Base-by-base conservation (phyloP, 805 yeast species). In the Nakazawaea molendinolei region DNA sequence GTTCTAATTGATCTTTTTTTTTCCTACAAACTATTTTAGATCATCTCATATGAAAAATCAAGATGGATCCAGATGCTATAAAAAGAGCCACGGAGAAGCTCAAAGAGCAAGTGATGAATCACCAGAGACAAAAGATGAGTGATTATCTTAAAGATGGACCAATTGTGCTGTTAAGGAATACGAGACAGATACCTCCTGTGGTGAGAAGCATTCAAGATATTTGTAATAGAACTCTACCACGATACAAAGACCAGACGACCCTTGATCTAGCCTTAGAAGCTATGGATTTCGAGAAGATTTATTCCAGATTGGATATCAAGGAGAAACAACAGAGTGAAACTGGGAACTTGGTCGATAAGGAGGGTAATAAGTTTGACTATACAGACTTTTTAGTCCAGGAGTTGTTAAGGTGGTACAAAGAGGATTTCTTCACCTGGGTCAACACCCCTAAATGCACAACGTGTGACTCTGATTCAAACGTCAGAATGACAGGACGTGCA, bases 391-490 rank as follows among this genome's bases (percentile, higher is more conserved):
- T 82, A 3, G 80, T 81, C 1, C 63, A 61, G 43, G 81, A 73
- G 42, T 51, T 79, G 22, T 56, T 82, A 10, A 56, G 65, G 31
- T 82, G 86, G 79, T 90, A 80, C 61, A 86, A 86, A 47, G 63
- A 76, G 26, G 79, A 74, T 27, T 87, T 85, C 60, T 90, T 90
- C 60, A 63, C 58, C 19, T 90, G 97, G 97, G 78, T 85, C 7
- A 81, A 82, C 48, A 67, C 68, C 24, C 86, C 92, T 0, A 52
- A 62, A 8, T 85, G 95, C 46, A 51, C 60, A 0, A 34, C 34
- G 0, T 83, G 95, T 53, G 66, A 63, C 0, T 22, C 57, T 16
- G 51, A 51, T n/a, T n/a, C n/a, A n/a, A n/a, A n/a, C n/a, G n/a
- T n/a, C n/a, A n/a, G n/a, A n/a, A n/a, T n/a, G n/a, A 6, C 20